Evolutionary conservation across 2,329 filamentous ascomycete genomes (phyloP).

Genomic region (Microdochium trichocladiopsis): DNA sequence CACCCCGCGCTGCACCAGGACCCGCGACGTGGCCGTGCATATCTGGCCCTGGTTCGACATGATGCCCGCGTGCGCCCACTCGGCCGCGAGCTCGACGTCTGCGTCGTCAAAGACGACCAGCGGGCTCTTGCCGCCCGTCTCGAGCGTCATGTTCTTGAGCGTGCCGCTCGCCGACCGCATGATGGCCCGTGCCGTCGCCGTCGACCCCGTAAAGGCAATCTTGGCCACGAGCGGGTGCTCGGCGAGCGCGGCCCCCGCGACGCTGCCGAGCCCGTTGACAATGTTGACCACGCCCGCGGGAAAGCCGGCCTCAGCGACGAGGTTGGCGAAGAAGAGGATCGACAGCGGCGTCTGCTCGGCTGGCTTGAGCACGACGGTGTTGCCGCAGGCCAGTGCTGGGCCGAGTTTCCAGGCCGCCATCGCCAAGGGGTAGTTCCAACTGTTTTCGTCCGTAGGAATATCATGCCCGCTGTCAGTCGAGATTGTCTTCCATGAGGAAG

Average conservation of each 20-base stretch:
- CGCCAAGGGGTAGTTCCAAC: neutral
- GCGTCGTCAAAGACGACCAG: neutral
- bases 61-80: neutral
- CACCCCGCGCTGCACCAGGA: neutral
- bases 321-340: neutral
- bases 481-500: conserved; percentile 55
- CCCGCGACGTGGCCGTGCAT: conserved; percentile 1
- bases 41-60: conserved; percentile 1
- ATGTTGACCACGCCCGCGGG: neutral
- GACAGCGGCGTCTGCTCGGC: conserved; percentile 1
- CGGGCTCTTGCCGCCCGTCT: neutral
- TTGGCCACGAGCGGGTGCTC: neutral
- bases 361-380: neutral
- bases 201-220: neutral
- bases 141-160: neutral
- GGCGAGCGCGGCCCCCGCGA: neutral
- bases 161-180: neutral
- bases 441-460: too few relatives aligned
- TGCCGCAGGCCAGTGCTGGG: neutral
- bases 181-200: neutral
- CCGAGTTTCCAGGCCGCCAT: conserved; percentile 1
- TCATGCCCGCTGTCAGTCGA: conserved; percentile 49
- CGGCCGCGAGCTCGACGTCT: neutral
- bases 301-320: neutral
- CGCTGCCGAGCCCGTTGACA: neutral